phyloP scores from a whole-genome alignment of 768 basidiomycete species.

The Xerocomellus amylosporus region DNA sequence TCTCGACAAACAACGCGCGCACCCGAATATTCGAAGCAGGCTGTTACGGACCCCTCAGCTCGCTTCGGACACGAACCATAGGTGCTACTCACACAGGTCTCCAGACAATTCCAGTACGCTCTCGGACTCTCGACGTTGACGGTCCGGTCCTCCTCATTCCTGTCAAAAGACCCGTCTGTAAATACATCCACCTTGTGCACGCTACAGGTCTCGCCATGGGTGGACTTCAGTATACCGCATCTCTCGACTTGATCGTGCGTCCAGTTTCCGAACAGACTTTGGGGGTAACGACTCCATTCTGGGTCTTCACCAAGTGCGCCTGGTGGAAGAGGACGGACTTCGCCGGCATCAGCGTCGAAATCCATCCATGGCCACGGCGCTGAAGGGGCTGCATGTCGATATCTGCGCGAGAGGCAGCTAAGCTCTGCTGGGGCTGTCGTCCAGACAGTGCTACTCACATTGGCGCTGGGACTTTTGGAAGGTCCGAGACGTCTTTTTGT shows the following conservation, averaged over 20 bases:
- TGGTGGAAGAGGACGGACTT: conserved; percentile 18
- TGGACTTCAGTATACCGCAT: conserved; percentile 26
- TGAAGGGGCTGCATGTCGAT: conserved; percentile 40
- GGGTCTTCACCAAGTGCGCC: background rate
- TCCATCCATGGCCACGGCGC: conserved; percentile 46
- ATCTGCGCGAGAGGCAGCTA: conserved; percentile 15
- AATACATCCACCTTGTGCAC: conserved; percentile 28
- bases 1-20: conserved; percentile 48
- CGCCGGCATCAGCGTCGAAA: conserved; percentile 28
- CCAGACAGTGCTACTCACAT: conserved; percentile 15
- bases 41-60: conserved; percentile 8
- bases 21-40: conserved; percentile 40
- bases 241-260: conserved; percentile 32
- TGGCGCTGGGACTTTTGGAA: conserved; percentile 26
- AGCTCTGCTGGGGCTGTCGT: background rate
- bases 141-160: background rate
- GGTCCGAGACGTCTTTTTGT: conserved; percentile 10
- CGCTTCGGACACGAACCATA: background rate
- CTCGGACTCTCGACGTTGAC: conserved; percentile 14
- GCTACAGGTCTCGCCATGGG: conserved; percentile 4
- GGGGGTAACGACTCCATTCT: conserved; percentile 31
- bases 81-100: conserved; percentile 32
- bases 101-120: conserved; percentile 32
- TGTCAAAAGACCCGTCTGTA: conserved; percentile 17
- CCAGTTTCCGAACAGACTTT: conserved; percentile 36